Conservation (phyloP, 306 rosid species). For the Acacia crassicarpa region DNA sequence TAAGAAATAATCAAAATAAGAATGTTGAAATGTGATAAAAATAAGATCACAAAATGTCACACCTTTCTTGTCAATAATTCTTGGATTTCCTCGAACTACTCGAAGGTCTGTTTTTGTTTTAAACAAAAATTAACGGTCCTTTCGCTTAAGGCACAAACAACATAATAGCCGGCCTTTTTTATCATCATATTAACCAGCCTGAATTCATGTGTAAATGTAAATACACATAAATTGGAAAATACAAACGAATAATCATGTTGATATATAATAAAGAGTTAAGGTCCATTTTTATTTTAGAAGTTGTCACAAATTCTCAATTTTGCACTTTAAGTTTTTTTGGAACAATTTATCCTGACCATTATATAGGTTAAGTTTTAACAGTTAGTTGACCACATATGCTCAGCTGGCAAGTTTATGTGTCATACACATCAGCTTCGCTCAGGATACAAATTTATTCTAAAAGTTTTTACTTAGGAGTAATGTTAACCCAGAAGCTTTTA, state of each 20-base stretch:
- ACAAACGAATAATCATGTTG: neutral
- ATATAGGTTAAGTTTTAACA: too few relatives aligned
- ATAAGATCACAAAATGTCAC: neutral
- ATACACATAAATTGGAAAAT: neutral
- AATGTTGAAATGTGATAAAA: neutral
- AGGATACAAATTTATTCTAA: rapidly evolving
- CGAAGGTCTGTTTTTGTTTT: too few relatives aligned
- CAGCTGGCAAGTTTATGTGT: rapidly evolving
- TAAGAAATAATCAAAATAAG: neutral
- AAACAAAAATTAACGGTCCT: too few relatives aligned
- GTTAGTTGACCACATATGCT: too few relatives aligned
- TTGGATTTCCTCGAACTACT: too few relatives aligned
- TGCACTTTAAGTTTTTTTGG: too few relatives aligned
- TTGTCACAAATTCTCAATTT: too few relatives aligned
- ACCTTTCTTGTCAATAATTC: neutral
- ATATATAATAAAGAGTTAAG: neutral
- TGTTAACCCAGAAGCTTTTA: too few relatives aligned
- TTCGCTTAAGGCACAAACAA: neutral
- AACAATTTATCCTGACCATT: rapidly evolving
- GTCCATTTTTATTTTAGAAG: too few relatives aligned
- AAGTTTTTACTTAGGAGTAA: too few relatives aligned
- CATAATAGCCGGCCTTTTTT: neutral
- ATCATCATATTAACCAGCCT: neutral
- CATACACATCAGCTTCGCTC: too few relatives aligned
- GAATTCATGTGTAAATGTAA: neutral